Conservation (phyloP, 768 basidiomycete genomes). For the Lyophyllum shimeji region DNA sequence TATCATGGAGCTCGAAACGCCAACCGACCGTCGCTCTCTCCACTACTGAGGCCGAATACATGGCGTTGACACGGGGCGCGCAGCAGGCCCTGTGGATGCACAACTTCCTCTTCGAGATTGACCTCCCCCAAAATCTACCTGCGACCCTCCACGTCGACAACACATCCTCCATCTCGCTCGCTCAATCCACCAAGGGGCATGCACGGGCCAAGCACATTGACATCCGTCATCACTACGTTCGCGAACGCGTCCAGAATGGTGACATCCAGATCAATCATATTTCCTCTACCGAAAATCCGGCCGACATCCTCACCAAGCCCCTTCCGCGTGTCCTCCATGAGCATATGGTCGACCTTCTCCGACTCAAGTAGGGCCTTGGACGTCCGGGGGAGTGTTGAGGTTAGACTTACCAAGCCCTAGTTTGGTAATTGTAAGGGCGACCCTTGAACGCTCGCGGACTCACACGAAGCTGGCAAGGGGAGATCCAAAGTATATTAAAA, state of each 20-base stretch:
- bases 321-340: not conserved
- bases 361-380: not conserved
- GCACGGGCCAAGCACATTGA: conserved; percentile 23
- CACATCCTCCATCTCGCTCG: not conserved
- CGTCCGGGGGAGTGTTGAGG: not conserved
- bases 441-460: no score
- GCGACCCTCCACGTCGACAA: not conserved
- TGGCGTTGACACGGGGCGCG: conserved; percentile 26
- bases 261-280: not conserved
- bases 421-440: no score
- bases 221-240: conserved; percentile 19
- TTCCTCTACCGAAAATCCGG: not conserved
- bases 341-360: not conserved
- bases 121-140: not conserved
- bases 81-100: conserved; percentile 33
- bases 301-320: not conserved
- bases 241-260: not conserved
- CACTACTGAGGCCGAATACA: conserved; percentile 21
- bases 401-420: not conserved
- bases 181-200: not conserved
- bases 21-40: conserved; percentile 6
- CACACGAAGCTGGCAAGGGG: no score
- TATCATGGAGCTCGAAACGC: conserved; percentile 24
- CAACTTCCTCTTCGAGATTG: conserved; percentile 26
- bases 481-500: no score